Conservation (phyloP, 257 asterid genomes). For the Fraxinus anomala region DNA sequence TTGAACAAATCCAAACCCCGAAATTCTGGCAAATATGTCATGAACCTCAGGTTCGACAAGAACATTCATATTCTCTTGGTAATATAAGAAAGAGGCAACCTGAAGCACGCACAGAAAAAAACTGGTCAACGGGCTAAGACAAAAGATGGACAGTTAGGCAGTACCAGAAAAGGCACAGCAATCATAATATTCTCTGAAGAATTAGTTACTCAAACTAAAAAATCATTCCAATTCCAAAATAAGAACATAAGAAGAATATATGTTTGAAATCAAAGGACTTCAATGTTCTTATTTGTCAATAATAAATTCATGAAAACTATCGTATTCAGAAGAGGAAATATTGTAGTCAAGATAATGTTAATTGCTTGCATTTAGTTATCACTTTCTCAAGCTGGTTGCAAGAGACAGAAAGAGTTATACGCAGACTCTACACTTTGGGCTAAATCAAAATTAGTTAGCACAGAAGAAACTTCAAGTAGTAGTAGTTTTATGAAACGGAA, state of each 20-base stretch:
- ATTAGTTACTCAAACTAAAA: not conserved
- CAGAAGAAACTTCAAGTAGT: conserved; percentile 3
- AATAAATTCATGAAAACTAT: conserved; percentile 2
- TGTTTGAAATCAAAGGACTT: not conserved
- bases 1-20: conserved; percentile 97
- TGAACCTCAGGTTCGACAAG: conserved; percentile 99
- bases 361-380: too few relatives aligned
- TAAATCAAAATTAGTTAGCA: not conserved
- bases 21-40: conserved; percentile 87
- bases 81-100: conserved; percentile 88
- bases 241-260: not conserved
- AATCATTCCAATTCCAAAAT: conserved; percentile 4
- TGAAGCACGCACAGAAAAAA: conserved; percentile 34
- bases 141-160: conserved; percentile 12
- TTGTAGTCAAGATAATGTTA: too few relatives aligned
- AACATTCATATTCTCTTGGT: conserved; percentile 91
- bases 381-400: too few relatives aligned
- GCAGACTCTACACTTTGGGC: not conserved
- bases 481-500: conserved; percentile 11
- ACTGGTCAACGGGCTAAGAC: conserved; percentile 25
- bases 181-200: conserved; percentile 6
- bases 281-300: conserved; percentile 10
- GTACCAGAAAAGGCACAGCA: not conserved
- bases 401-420: too few relatives aligned
- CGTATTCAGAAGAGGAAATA: conserved; percentile 13